Evolutionary conservation across 2,329 filamentous ascomycete genomes (phyloP).

Genomic region (Hymenoscyphus fraxineus): DNA sequence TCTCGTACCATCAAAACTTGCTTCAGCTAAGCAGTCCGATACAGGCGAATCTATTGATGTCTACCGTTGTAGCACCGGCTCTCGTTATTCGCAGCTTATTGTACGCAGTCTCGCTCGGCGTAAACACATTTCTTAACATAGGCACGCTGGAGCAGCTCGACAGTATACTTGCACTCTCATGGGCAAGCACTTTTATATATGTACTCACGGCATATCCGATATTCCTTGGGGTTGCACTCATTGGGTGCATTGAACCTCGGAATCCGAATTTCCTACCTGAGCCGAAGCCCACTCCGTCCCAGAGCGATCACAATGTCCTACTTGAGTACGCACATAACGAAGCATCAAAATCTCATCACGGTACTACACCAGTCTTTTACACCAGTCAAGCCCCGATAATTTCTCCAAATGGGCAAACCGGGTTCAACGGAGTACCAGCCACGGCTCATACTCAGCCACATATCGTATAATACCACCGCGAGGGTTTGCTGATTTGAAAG

Average conservation of each 20-base stretch:
- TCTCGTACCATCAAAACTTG: neutral
- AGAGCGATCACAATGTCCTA: neutral
- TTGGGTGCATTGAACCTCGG: constrained; percentile 1
- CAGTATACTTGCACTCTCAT: neutral
- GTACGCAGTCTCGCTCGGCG: neutral
- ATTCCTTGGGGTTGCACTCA: constrained; percentile 7
- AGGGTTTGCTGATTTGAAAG: too few relatives aligned
- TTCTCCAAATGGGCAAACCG: neutral
- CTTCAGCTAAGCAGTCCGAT: neutral
- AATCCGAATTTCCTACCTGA: neutral
- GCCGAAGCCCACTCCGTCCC: neutral
- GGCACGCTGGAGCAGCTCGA: neutral
- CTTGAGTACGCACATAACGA: constrained; percentile 3
- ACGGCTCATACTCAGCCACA: neutral
- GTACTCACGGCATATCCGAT: neutral
- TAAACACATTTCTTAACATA: neutral
- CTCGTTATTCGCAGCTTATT: constrained; percentile 3
- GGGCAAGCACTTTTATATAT: neutral
- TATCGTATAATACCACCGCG: neutral
- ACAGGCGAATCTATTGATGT: constrained; percentile 5
- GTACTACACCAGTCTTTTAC: neutral
- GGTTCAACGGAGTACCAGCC: neutral
- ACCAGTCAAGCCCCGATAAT: neutral
- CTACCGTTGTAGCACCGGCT: neutral
- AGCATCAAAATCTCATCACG: neutral